A percentile compares a stretch with the other conserved stretches of the same genome.
phyloP scores from a whole-genome alignment of 176 grass and related monocot genomes.

The Olyra latifolia region DNA sequence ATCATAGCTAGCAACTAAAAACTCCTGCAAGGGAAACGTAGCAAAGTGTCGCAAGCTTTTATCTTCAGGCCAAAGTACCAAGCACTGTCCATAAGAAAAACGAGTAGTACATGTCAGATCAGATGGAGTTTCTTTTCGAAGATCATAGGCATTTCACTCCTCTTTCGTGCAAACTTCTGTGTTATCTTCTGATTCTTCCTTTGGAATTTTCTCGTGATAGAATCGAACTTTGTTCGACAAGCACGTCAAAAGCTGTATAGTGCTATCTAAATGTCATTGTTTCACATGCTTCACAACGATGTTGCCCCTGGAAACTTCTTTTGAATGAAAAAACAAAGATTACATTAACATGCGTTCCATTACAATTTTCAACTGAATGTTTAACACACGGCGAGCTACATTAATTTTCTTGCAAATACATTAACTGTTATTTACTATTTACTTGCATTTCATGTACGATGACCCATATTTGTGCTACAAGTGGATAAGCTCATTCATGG shows the following conservation, averaged over 20 bases:
- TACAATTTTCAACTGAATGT: background rate
- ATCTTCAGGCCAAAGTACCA: background rate
- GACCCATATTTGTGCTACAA: background rate
- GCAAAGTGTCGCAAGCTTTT: background rate
- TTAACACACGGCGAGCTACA: background rate
- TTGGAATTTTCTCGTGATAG: background rate
- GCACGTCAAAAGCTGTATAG: background rate
- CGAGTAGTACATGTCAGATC: background rate
- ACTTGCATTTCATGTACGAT: background rate
- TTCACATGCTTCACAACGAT: constrained; percentile 18
- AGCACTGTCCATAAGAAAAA: background rate
- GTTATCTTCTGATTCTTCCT: background rate
- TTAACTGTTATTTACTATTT: background rate
- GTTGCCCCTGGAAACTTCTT: constrained; percentile 1
- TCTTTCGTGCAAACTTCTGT: background rate
- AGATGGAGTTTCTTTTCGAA: background rate
- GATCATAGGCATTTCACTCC: background rate
- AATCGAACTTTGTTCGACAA: constrained; percentile 20
- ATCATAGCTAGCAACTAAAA: background rate
- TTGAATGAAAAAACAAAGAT: background rate
- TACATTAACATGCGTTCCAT: background rate
- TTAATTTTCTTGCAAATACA: background rate
- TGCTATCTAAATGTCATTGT: background rate
- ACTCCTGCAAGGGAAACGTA: background rate
- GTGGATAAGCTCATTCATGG: background rate